phyloP scores from a whole-genome alignment of 305 asterid genomes.

The Striga hermonthica region DNA sequence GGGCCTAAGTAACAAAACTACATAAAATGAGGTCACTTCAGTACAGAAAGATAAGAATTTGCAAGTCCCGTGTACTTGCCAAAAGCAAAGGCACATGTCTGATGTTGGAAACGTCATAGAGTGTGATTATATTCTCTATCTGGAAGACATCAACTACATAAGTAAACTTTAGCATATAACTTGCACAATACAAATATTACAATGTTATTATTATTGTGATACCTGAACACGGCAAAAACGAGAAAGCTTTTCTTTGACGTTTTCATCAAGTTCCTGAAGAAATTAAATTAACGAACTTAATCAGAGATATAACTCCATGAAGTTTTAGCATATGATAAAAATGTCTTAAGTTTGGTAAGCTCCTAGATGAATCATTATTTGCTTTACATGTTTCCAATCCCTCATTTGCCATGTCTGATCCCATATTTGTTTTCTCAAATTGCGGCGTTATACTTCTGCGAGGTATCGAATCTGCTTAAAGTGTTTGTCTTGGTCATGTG shows the following conservation, averaged over 20 bases:
- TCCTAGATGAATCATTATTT: no score
- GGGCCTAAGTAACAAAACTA: constrained; percentile 24
- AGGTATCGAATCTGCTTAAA: no score
- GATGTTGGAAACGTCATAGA: constrained; percentile 79
- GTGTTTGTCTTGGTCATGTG: no score
- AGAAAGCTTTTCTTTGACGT: constrained; percentile 75
- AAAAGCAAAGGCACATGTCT: constrained; percentile 87
- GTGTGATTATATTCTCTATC: constrained; percentile 65
- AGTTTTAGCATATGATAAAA: not conserved
- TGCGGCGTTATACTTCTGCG: no score
- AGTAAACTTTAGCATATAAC: constrained; percentile 16
- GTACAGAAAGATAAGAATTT: constrained; percentile 85
- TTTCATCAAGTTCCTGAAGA: constrained; percentile 72
- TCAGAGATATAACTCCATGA: constrained; percentile 16
- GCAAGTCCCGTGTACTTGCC: constrained; percentile 86
- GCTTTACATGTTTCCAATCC: no score
- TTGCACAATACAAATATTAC: constrained; percentile 14
- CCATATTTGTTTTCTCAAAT: no score
- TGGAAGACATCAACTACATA: constrained; percentile 33
- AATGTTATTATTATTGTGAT: constrained; percentile 20
- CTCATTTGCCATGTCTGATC: no score
- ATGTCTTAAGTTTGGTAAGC: not conserved
- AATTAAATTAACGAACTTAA: constrained; percentile 29
- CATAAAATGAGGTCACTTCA: constrained; percentile 45
- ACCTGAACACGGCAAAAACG: constrained; percentile 92